Conservation (phyloP, 495 filamentous ascomycete genomes). For the Bryoglossum gracile region DNA sequence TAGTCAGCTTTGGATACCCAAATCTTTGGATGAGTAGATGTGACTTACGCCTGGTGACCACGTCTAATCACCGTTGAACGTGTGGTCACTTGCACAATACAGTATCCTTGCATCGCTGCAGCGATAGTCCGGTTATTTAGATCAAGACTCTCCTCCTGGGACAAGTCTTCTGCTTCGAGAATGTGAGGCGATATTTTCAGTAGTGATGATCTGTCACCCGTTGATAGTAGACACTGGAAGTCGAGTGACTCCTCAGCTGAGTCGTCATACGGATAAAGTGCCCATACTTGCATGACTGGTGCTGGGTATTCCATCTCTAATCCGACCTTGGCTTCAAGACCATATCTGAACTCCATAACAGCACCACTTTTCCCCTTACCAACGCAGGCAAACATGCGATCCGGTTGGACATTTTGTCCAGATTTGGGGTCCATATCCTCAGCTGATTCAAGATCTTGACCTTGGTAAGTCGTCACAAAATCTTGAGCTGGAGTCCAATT, state of each 20-base stretch:
- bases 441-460: constrained; percentile 1
- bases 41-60: constrained; percentile 9
- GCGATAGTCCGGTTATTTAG: constrained; percentile 20
- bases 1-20: neutral
- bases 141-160: constrained; percentile 15
- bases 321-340: constrained; percentile 59
- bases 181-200: constrained; percentile 34
- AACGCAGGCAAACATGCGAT: constrained; percentile 51
- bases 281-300: constrained; percentile 27
- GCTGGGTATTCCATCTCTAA: constrained; percentile 41
- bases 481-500: constrained; percentile 84
- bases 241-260: constrained; percentile 1
- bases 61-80: constrained; percentile 12
- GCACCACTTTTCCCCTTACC: constrained; percentile 52
- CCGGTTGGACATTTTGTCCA: constrained; percentile 28
- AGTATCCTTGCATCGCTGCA: constrained; percentile 5
- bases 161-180: constrained; percentile 26
- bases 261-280: constrained; percentile 19
- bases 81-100: constrained; percentile 22
- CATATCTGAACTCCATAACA: constrained; percentile 63
- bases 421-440: no score
- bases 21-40: no score
- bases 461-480: constrained; percentile 40
- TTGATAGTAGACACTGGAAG: constrained; percentile 38
- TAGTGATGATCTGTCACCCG: constrained; percentile 37